A percentile compares a stretch with the other conserved stretches of the same genome.
phyloP scores from a whole-genome alignment of 2,329 filamentous ascomycete species.

The Botrytis tulipae region DNA sequence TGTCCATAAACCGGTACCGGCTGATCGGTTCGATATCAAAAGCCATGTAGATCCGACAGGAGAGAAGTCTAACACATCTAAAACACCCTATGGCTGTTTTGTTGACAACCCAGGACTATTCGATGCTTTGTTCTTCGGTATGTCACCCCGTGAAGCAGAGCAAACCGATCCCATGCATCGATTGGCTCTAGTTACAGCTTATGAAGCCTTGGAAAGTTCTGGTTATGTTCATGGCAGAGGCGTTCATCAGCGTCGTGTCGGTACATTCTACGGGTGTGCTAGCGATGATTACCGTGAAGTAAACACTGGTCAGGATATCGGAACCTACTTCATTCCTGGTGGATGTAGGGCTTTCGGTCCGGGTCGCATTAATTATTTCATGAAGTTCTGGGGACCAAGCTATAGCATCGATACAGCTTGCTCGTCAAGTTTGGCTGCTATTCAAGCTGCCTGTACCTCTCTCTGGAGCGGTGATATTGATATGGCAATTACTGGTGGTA shows the following conservation, averaged over 20 bases:
- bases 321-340: slow-evolving; percentile 33
- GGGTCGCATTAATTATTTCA: slow-evolving; percentile 41
- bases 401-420: slow-evolving; percentile 60
- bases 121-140: slow-evolving; percentile 79
- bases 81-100: slow-evolving; percentile 70
- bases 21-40: slow-evolving; percentile 62
- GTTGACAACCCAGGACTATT: slow-evolving; percentile 69
- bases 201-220: slow-evolving; percentile 77
- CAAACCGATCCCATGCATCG: slow-evolving; percentile 80
- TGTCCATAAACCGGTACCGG: slow-evolving; percentile 44
- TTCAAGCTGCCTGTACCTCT: slow-evolving; percentile 53
- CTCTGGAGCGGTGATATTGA: slow-evolving; percentile 47
- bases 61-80: slow-evolving; percentile 50
- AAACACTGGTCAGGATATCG: slow-evolving; percentile 32
- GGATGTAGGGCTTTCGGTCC: slow-evolving; percentile 32
- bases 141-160: slow-evolving; percentile 75
- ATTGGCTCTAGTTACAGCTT: slow-evolving; percentile 70
- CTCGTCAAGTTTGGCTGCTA: slow-evolving; percentile 53
- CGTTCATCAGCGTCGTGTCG: slow-evolving; percentile 30
- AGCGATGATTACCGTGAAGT: slow-evolving; percentile 33
- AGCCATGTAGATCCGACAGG: slow-evolving; percentile 71
- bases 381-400: slow-evolving; percentile 47
- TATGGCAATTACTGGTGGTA: slow-evolving; percentile 43
- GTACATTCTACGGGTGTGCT: slow-evolving; percentile 30
- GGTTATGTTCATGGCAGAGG: slow-evolving; percentile 56